phyloP scores from a whole-genome alignment of 2,329 filamentous ascomycete species.

The Penicillium aurantiogriseum region DNA sequence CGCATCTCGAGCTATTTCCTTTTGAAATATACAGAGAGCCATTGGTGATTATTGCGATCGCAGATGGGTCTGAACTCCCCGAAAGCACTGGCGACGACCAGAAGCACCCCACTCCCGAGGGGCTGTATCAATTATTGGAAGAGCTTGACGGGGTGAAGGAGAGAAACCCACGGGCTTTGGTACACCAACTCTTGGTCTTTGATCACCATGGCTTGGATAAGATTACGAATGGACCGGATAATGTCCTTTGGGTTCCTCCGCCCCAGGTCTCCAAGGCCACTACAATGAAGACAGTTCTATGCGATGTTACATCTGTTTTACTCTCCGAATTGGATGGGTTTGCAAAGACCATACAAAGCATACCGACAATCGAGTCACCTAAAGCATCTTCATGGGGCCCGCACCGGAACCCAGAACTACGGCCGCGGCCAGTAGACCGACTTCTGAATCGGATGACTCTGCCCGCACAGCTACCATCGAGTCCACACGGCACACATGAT shows the following conservation, averaged over 20 bases:
- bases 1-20: conserved; percentile 75
- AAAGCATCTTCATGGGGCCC: conserved; percentile 49
- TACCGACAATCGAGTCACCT: conserved; percentile 76
- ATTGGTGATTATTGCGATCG: conserved; percentile 77
- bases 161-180: conserved; percentile 70
- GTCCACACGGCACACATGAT: conserved; percentile 33
- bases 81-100: conserved; percentile 26
- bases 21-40: conserved; percentile 90
- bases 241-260: conserved; percentile 69
- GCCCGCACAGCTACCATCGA: conserved; percentile 60
- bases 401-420: conserved; percentile 51
- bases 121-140: conserved; percentile 48
- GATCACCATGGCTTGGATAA: conserved; percentile 62
- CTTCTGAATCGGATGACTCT: conserved; percentile 74
- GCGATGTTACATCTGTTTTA: conserved; percentile 70
- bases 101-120: conserved; percentile 39
- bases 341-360: conserved; percentile 69
- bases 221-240: conserved; percentile 58
- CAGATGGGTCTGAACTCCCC: conserved; percentile 71
- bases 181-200: conserved; percentile 78
- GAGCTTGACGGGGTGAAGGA: conserved; percentile 71
- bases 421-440: conserved; percentile 53
- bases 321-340: conserved; percentile 73
- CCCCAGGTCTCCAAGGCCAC: conserved; percentile 67
- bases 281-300: conserved; percentile 78